A percentile compares a stretch with the other conserved stretches of the same genome.
These are phyloP conservation scores for Plectosphaerella sp. DNA, from an alignment of 2,329 filamentous ascomycete species.

Conservation along the genomic window DNA sequence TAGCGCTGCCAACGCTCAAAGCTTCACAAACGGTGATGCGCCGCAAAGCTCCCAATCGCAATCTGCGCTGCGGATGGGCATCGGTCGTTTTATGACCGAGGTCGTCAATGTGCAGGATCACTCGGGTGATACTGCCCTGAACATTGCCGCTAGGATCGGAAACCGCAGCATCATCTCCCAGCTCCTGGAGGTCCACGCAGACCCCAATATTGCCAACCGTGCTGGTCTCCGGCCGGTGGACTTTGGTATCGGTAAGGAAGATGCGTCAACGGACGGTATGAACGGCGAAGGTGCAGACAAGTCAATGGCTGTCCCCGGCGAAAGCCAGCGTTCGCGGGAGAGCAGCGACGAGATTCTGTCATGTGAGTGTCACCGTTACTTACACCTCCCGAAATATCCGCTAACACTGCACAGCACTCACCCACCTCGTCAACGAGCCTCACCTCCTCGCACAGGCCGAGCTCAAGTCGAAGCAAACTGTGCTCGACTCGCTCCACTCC, in stretches of 20 bases:
- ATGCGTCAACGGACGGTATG: constrained; percentile 27
- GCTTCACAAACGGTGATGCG: constrained; percentile 21
- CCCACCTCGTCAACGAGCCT: constrained; percentile 74
- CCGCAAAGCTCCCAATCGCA: constrained; percentile 33
- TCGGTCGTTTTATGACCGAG: constrained; percentile 92
- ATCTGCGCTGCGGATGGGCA: constrained; percentile 64
- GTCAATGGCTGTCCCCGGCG: constrained; percentile 37
- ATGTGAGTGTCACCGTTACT: constrained; percentile 49
- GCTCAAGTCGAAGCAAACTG: constrained; percentile 76
- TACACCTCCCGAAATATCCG: background rate
- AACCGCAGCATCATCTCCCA: constrained; percentile 97
- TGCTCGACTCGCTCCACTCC: constrained; percentile 76
- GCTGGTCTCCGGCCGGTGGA: constrained; percentile 87
- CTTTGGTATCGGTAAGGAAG: constrained; percentile 81
- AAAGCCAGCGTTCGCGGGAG: constrained; percentile 58
- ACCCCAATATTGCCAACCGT: constrained; percentile 86
- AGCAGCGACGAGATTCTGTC: constrained; percentile 76
- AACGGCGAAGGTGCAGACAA: constrained; percentile 39
- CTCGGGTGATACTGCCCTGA: constrained; percentile 89
- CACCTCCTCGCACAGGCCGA: constrained; percentile 75
- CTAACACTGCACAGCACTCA: constrained; percentile 59
- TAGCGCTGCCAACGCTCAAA: constrained; percentile 46
- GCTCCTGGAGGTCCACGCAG: constrained; percentile 87
- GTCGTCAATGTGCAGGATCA: constrained; percentile 96
- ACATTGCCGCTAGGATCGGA: constrained; percentile 87